These are phyloP conservation scores for Gossypium thurberi DNA, from an alignment of 345 rosid species.

Conservation along the genomic window DNA sequence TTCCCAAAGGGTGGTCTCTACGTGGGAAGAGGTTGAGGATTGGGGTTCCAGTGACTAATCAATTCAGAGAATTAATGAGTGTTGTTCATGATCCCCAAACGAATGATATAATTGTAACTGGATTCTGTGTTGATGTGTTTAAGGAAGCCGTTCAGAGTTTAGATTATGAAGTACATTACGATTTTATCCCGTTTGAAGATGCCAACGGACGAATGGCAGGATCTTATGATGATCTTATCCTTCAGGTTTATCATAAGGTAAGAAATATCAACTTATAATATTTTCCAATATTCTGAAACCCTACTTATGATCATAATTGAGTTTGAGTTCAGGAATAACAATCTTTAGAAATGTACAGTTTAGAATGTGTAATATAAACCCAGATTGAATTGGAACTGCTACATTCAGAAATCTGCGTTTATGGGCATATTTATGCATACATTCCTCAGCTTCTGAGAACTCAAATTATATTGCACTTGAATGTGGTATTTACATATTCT, in stretches of 20 bases:
- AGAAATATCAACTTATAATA: neutral
- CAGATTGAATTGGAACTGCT: neutral
- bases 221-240: slow-evolving; percentile 24
- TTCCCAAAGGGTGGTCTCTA: slow-evolving; percentile 13
- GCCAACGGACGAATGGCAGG: neutral
- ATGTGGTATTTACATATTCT: neutral
- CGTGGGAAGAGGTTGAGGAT: slow-evolving; percentile 18
- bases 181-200: slow-evolving; percentile 16
- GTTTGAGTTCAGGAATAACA: neutral
- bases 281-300: neutral
- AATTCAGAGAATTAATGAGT: slow-evolving; percentile 18
- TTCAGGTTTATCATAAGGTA: slow-evolving; percentile 29
- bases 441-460: neutral
- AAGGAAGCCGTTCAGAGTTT: slow-evolving; percentile 18
- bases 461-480: neutral
- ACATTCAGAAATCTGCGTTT: neutral
- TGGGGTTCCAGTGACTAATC: slow-evolving; percentile 28
- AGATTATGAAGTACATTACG: slow-evolving; percentile 20
- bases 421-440: neutral
- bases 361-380: too few relatives aligned
- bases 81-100: slow-evolving; percentile 16
- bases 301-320: neutral
- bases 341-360: neutral
- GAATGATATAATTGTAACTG: slow-evolving; percentile 5
- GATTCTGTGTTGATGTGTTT: slow-evolving; percentile 37